phyloP scores from a whole-genome alignment of 2,329 filamentous ascomycete species.

The Aspergillus persii region DNA sequence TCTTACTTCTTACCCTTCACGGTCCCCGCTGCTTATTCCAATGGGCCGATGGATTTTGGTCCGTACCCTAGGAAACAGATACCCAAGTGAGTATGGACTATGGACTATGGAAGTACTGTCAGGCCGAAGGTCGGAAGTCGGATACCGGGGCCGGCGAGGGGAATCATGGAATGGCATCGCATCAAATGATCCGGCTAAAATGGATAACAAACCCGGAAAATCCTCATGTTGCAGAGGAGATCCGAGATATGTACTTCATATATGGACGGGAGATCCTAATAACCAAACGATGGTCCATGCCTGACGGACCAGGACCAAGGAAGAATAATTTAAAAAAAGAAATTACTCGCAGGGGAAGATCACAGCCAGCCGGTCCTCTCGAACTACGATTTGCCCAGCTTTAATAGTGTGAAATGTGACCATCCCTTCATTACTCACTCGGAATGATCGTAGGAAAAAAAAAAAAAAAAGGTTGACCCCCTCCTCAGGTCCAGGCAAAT shows the following conservation, averaged over 20 bases:
- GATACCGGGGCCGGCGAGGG: too few relatives aligned
- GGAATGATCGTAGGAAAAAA: constrained; percentile 16
- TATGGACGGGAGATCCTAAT: constrained; percentile 3
- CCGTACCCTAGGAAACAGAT: constrained; percentile 1
- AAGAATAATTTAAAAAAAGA: not conserved
- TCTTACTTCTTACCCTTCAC: not conserved
- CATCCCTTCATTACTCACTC: constrained; percentile 21
- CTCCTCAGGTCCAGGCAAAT: constrained; percentile 8
- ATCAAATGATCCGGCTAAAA: not conserved
- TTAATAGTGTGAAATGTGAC: not conserved
- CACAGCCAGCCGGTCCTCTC: not conserved
- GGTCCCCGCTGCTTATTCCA: constrained; percentile 1
- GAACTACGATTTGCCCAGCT: not conserved
- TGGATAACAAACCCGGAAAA: not conserved
- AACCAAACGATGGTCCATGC: not conserved
- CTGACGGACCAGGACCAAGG: not conserved
- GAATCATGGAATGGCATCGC: too few relatives aligned
- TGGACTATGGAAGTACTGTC: too few relatives aligned
- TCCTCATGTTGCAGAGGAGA: too few relatives aligned
- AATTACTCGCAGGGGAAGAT: not conserved
- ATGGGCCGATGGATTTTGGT: constrained; percentile 1
- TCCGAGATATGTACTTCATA: not conserved
- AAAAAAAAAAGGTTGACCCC: not conserved
- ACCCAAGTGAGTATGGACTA: not conserved
- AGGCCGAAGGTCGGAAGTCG: too few relatives aligned